These are phyloP conservation scores for Botrytis pseudocinerea DNA, from an alignment of 2,329 filamentous ascomycete species.

Conservation along the genomic window DNA sequence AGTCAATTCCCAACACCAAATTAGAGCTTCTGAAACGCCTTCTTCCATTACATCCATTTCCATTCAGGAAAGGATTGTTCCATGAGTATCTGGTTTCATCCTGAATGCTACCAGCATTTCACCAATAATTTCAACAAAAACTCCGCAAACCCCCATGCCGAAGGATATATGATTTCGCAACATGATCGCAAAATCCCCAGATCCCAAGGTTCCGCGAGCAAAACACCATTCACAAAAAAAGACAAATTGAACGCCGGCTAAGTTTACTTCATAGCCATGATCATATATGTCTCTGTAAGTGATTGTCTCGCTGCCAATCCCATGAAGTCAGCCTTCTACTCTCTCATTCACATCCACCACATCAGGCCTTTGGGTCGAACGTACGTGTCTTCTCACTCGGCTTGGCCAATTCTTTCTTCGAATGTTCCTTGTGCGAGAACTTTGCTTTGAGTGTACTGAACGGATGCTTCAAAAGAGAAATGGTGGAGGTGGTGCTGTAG, in stretches of 20 bases:
- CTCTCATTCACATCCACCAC: not conserved
- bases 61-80: not conserved
- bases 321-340: not conserved
- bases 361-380: constrained; percentile 4
- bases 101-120: not conserved
- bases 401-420: not conserved
- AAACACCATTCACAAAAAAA: not conserved
- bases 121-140: not conserved
- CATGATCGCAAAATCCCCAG: not conserved
- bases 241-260: constrained; percentile 10
- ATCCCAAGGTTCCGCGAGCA: not conserved
- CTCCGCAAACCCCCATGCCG: not conserved
- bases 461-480: constrained; percentile 32
- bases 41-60: not conserved
- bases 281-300: constrained; percentile 27
- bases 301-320: not conserved
- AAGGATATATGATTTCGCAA: not conserved
- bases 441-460: constrained; percentile 1
- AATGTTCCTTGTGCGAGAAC: not conserved
- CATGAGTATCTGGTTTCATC: not conserved
- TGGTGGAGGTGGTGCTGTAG: constrained; percentile 34
- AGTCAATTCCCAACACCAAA: not conserved
- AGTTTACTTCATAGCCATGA: constrained; percentile 26
- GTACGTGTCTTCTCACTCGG: constrained; percentile 2
- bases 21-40: not conserved